Percentiles rank a stretch among this genome's conserved stretches.
Conservation (phyloP, 768 basidiomycete genomes). For the Tulasnella sp. region DNA sequence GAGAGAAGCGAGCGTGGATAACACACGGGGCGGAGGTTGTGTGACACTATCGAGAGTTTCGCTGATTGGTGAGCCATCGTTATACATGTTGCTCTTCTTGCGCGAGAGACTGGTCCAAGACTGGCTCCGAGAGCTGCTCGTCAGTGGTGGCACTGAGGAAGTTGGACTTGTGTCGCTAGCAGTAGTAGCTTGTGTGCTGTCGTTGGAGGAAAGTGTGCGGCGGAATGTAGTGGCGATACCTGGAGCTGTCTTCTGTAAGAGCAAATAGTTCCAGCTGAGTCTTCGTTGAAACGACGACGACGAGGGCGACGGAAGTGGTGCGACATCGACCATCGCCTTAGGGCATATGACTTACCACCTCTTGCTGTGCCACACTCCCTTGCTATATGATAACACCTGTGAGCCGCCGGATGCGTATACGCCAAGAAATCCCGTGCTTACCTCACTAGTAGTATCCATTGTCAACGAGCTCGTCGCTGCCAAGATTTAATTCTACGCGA, state of each 20-base stretch:
- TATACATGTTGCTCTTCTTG: neutral
- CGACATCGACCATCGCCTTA: neutral
- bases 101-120: neutral
- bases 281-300: neutral
- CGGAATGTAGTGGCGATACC: neutral
- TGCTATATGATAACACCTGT: too few species aligned
- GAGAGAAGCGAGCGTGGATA: conserved; percentile 10
- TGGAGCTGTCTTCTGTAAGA: neutral
- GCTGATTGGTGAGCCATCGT: neutral
- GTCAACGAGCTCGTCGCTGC: too few species aligned
- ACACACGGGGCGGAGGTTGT: neutral
- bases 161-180: neutral
- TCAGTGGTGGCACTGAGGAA: neutral
- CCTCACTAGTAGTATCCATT: too few species aligned
- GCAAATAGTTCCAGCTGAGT: neutral
- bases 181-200: neutral
- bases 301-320: too few species aligned
- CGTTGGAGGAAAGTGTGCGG: neutral
- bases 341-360: neutral
- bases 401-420: too few species aligned
- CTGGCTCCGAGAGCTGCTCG: neutral
- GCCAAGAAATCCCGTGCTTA: too few species aligned
- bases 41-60: conserved; percentile 6
- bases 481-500: too few species aligned
- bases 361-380: too few species aligned